phyloP scores from a whole-genome alignment of 202 grass and related monocot genomes.

The Alloteropsis angusta region DNA sequence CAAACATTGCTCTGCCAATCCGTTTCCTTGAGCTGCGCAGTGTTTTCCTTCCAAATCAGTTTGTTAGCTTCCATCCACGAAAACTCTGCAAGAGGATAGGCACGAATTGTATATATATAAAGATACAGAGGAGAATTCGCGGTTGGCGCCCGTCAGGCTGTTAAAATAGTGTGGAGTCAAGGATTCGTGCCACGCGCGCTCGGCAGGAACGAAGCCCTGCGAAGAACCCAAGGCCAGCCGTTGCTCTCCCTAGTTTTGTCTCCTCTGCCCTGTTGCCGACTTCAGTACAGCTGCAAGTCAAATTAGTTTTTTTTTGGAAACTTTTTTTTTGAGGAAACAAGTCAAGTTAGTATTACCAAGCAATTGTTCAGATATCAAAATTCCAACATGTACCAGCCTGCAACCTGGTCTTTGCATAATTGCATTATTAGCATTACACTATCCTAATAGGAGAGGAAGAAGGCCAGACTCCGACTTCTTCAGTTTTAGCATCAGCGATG shows the following conservation, averaged over 20 bases:
- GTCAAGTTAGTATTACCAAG: neutral
- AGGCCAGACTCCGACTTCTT: neutral
- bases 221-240: conserved; percentile 1
- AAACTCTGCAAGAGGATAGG: neutral
- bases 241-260: neutral
- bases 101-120: too few relatives aligned
- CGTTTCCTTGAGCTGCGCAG: neutral
- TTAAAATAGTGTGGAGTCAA: conserved; percentile 15
- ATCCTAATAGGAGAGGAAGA: neutral
- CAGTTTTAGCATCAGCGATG: too few relatives aligned
- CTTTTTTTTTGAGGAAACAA: too few relatives aligned
- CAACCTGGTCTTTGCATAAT: neutral
- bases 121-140: neutral
- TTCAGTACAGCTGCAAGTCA: neutral
- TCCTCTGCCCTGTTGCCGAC: neutral
- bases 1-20: neutral
- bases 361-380: neutral
- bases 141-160: neutral
- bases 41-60: neutral
- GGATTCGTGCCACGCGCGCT: neutral
- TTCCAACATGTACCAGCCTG: neutral
- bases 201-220: conserved; percentile 1
- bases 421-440: neutral
- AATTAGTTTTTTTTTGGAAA: neutral
- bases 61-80: neutral